phyloP scores from a whole-genome alignment of 1,284 basidiomycete species.

The Inonotus obliquus region DNA sequence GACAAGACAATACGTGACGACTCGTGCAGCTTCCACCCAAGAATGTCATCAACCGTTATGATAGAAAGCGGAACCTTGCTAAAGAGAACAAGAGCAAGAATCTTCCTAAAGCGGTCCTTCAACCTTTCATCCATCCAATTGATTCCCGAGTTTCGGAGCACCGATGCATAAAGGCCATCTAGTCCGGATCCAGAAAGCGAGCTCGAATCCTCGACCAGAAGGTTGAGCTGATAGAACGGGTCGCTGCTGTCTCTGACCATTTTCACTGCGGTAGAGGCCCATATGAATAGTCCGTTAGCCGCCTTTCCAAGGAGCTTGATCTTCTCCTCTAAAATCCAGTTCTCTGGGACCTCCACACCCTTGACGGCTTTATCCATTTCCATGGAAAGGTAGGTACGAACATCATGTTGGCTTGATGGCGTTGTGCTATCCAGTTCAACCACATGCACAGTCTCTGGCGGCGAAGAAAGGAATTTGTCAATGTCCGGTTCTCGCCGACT shows the following conservation, averaged over 20 bases:
- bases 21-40: not conserved
- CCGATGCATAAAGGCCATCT: not conserved
- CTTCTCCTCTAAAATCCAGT: conserved; percentile 8
- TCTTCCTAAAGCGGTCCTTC: not conserved
- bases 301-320: conserved; percentile 22
- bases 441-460: not conserved
- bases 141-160: not conserved
- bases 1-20: not conserved
- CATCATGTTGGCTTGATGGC: not conserved
- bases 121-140: not conserved
- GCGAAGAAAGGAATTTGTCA: not conserved
- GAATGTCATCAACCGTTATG: not conserved
- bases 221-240: not conserved
- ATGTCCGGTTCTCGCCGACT: not conserved
- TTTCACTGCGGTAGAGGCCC: conserved; percentile 27
- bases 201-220: not conserved
- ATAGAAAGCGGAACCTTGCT: not conserved
- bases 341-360: not conserved
- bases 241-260: not conserved
- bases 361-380: not conserved
- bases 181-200: not conserved
- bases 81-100: not conserved
- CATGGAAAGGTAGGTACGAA: not conserved
- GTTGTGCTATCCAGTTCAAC: not conserved
- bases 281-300: conserved; percentile 27